Conservation (phyloP, 495 filamentous ascomycete species). For the Aspergillus olivimuriae region DNA sequence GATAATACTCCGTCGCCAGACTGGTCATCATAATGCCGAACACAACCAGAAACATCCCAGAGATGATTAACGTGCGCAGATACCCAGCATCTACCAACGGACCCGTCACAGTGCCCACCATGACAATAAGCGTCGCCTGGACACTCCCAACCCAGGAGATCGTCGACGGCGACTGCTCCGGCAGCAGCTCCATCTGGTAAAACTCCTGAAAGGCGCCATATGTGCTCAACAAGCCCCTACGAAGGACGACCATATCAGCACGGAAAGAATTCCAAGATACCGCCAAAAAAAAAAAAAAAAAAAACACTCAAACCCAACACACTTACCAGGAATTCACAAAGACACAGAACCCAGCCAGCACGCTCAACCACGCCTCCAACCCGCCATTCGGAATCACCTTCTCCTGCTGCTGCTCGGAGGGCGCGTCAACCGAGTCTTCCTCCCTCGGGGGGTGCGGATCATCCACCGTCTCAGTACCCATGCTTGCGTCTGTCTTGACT, state of each 20-base stretch:
- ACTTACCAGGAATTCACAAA: conserved; percentile 27
- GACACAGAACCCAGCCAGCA: conserved; percentile 18
- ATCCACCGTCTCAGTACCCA: background rate
- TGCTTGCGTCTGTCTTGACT: background rate
- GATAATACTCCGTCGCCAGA: conserved; percentile 32
- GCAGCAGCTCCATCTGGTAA: conserved; percentile 28
- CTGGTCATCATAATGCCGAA: conserved; percentile 47
- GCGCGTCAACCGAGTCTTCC: background rate
- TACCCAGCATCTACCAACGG: conserved; percentile 42
- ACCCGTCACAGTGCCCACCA: conserved; percentile 34
- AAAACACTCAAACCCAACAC: background rate
- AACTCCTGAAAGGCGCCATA: conserved; percentile 46
- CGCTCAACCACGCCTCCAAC: conserved; percentile 22
- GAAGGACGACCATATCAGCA: no score
- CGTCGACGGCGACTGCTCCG: conserved; percentile 18
- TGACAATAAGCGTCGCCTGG: conserved; percentile 35
- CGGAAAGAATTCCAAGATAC: no score
- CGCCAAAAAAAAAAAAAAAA: background rate
- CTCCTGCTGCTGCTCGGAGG: no score
- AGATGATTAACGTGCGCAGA: conserved; percentile 22
- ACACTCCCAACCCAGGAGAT: conserved; percentile 45
- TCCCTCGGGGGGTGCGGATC: background rate
- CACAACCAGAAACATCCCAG: conserved; percentile 28
- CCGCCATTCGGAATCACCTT: conserved; percentile 22
- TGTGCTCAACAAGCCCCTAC: conserved; percentile 35